These are phyloP conservation scores for Naganishia sp. DNA, from an alignment of 1,284 basidiomycete genomes.

Conservation along the genomic window DNA sequence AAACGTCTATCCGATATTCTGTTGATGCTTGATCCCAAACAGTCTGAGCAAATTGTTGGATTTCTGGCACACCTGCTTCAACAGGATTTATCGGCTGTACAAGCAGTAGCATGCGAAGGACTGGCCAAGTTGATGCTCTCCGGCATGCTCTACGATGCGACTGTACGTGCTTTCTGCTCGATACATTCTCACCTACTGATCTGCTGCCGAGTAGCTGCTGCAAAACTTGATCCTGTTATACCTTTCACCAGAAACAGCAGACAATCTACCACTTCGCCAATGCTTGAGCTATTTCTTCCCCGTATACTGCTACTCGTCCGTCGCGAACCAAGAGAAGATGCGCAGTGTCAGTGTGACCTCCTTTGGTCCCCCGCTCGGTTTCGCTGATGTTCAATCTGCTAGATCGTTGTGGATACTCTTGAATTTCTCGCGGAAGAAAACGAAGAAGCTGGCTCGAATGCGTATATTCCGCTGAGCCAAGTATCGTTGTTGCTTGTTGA, in stretches of 20 bases:
- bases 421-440: slow-evolving; percentile 65
- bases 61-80: slow-evolving; percentile 74
- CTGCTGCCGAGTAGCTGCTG: slow-evolving; percentile 62
- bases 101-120: slow-evolving; percentile 78
- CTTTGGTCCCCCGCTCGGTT: too few species aligned
- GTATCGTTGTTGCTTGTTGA: slow-evolving; percentile 83
- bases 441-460: slow-evolving; percentile 71
- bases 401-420: slow-evolving; percentile 79
- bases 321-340: slow-evolving; percentile 75
- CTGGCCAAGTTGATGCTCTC: slow-evolving; percentile 87
- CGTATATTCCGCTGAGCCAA: slow-evolving; percentile 77
- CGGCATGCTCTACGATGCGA: slow-evolving; percentile 74
- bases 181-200: too few species aligned
- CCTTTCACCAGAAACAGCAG: slow-evolving; percentile 79
- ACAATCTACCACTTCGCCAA: slow-evolving; percentile 85
- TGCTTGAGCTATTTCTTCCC: slow-evolving; percentile 96
- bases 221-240: slow-evolving; percentile 78
- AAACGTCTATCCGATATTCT: not conserved
- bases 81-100: slow-evolving; percentile 73
- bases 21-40: slow-evolving; percentile 22
- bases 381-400: not conserved
- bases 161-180: slow-evolving; percentile 56
- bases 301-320: slow-evolving; percentile 84
- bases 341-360: slow-evolving; percentile 61
- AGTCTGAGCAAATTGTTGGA: slow-evolving; percentile 70